A percentile compares a stretch with the other conserved stretches of the same genome.
Conservation (phyloP, 805 yeast genomes). For the Nakazawaea peltata region DNA sequence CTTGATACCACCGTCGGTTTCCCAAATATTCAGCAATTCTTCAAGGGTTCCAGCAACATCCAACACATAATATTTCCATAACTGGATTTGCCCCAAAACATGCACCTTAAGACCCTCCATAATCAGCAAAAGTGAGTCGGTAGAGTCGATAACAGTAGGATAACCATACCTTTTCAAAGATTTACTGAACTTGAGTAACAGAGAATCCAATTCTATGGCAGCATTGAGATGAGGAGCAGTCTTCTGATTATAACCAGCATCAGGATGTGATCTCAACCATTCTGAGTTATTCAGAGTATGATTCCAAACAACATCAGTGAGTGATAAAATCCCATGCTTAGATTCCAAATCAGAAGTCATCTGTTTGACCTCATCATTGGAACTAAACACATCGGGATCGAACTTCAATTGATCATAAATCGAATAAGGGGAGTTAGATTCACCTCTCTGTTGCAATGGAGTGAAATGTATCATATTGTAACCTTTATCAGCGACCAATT, state of each 20-base stretch:
- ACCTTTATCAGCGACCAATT: conserved; percentile 59
- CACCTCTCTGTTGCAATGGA: conserved; percentile 86
- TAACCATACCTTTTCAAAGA: conserved; percentile 49
- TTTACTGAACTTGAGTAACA: conserved; percentile 57
- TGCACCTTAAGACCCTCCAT: conserved; percentile 63
- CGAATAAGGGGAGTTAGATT: conserved; percentile 88
- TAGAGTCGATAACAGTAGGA: conserved; percentile 45
- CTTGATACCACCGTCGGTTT: conserved; percentile 3
- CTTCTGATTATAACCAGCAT: conserved; percentile 74
- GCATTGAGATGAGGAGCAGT: conserved; percentile 86
- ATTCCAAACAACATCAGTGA: conserved; percentile 91
- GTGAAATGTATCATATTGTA: conserved; percentile 97
- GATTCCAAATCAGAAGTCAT: conserved; percentile 43
- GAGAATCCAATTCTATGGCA: conserved; percentile 77
- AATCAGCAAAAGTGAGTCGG: conserved; percentile 48
- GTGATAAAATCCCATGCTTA: conserved; percentile 56
- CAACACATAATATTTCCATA: conserved; percentile 88
- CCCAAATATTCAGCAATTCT: conserved; percentile 31
- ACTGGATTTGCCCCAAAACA: conserved; percentile 55
- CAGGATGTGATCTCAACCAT: conserved; percentile 86
- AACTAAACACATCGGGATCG: conserved; percentile 57
- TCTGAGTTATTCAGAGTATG: conserved; percentile 88
- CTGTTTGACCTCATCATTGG: conserved; percentile 42
- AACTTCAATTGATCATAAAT: conserved; percentile 77
- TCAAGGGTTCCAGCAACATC: conserved; percentile 38